Evolutionary conservation across 306 rosid genomes (phyloP).

Genomic region (Heteromeles arbutifolia): DNA sequence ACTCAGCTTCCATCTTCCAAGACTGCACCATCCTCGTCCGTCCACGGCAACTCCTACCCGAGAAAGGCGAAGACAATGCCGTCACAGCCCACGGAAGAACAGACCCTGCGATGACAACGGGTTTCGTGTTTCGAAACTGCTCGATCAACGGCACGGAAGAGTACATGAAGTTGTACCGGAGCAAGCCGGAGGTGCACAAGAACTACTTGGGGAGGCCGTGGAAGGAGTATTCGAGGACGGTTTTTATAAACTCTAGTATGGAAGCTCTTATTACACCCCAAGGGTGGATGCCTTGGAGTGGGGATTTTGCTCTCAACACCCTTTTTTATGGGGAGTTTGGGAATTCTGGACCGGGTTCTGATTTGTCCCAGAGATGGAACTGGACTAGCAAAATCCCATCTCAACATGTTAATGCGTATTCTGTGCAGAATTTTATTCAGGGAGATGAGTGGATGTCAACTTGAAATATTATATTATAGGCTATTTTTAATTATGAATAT

Average conservation of each 20-base stretch:
- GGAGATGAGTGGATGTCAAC: conserved; percentile 59
- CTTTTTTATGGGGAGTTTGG: conserved; percentile 69
- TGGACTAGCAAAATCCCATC: conserved; percentile 65
- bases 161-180: conserved; percentile 48
- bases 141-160: conserved; percentile 67
- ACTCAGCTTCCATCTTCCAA: conserved; percentile 64
- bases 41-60: conserved; percentile 51
- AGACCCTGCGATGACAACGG: conserved; percentile 74
- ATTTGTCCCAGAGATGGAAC: conserved; percentile 32
- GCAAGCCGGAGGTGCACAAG: conserved; percentile 65
- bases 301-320: conserved; percentile 54
- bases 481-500: background rate
- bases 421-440: conserved; percentile 72
- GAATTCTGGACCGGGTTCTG: conserved; percentile 51
- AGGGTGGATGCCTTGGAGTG: conserved; percentile 83
- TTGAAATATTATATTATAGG: background rate
- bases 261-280: conserved; percentile 40
- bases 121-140: conserved; percentile 71
- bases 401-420: conserved; percentile 44
- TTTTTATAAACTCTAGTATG: conserved; percentile 41
- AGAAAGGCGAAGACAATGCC: conserved; percentile 60
- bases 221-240: conserved; percentile 77
- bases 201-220: conserved; percentile 95
- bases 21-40: conserved; percentile 50
- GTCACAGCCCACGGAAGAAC: conserved; percentile 78